These are phyloP conservation scores for Elsinoe australis DNA, from an alignment of 2,329 filamentous ascomycete species.

Conservation along the genomic window DNA sequence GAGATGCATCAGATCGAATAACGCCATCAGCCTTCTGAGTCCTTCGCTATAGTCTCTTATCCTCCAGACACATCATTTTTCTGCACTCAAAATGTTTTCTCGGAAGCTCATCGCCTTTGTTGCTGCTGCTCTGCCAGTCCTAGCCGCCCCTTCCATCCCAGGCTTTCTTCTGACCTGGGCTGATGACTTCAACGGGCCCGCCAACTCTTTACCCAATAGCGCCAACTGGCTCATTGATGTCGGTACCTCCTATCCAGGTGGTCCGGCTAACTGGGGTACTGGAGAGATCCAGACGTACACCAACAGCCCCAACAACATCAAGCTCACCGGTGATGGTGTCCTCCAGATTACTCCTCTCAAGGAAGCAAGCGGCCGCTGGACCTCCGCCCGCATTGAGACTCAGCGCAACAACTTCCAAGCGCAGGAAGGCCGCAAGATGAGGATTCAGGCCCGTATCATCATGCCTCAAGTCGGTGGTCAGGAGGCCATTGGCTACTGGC, in stretches of 20 bases:
- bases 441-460: conserved; percentile 22
- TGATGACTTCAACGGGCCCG: conserved; percentile 33
- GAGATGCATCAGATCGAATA: not conserved
- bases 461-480: conserved; percentile 20
- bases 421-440: conserved; percentile 24
- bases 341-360: conserved; percentile 35
- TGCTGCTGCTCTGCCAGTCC: not conserved
- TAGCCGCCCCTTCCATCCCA: conserved; percentile 4
- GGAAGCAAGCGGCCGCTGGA: conserved; percentile 23
- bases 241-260: conserved; percentile 44
- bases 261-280: conserved; percentile 43
- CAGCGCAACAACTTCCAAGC: conserved; percentile 22
- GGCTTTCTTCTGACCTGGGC: conserved; percentile 10
- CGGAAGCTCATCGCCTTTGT: conserved; percentile 9
- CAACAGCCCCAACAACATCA: conserved; percentile 34
- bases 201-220: conserved; percentile 31
- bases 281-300: conserved; percentile 45
- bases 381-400: conserved; percentile 23
- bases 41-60: not conserved
- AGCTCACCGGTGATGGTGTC: conserved; percentile 32
- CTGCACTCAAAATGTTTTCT: not conserved
- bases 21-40: not conserved
- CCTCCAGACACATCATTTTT: not conserved
- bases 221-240: conserved; percentile 40
- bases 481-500: conserved; percentile 23